Evolutionary conservation across 2,329 filamentous ascomycete genomes (phyloP), one percentile per base, ranked within the genome.

Genomic region (Hirsutella minnesotensis): DNA sequence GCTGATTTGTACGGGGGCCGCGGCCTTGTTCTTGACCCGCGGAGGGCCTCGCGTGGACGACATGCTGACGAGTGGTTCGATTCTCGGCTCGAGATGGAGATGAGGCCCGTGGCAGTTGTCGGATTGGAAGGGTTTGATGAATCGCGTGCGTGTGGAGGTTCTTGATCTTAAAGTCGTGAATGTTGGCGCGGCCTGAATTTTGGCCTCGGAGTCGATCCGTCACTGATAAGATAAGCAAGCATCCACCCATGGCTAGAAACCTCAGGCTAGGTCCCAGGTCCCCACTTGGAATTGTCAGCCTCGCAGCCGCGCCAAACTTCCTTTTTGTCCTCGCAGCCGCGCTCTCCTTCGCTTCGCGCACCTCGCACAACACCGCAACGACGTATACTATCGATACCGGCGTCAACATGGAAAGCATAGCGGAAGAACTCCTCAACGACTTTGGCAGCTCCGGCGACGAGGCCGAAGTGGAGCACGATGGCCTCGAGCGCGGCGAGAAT

Each of bases 11-110:
- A 85, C 72, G 34, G 83, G 86, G 67, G 90, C 90, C 2, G 92
- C 77, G 51, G 86, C 87, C 83, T 98, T 98, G 73, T 98, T 96
- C 67, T 96, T 96, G 72, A 98, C 92, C 76, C 88, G 75, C 12
- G 92, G 90, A 45, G 92, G 90, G 55, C 90, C 92, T 50, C 90
- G 83, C 52, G 85, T 82, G 45, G 83, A 79, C 72, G 96, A 90
- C 89, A 96, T 95, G 50, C 8, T 21, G 19, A 18, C 9, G 15
- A 13, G 13, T 8, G 12, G 13, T 10, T 19, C 7, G 33, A 19
- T n/a, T 13, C 33, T 35, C 15, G 33, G 8, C 33, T 9, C 15
- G 16, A 35, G 7, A 9, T 16, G 33, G 16, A n/a, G 16, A n/a
- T 9, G 7, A 7, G 33, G 5, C n/a, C n/a, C n/a, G n/a, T n/a